These are phyloP conservation scores for Penicillium sp. DNA, from an alignment of 2,329 filamentous ascomycete species.

Conservation along the genomic window DNA sequence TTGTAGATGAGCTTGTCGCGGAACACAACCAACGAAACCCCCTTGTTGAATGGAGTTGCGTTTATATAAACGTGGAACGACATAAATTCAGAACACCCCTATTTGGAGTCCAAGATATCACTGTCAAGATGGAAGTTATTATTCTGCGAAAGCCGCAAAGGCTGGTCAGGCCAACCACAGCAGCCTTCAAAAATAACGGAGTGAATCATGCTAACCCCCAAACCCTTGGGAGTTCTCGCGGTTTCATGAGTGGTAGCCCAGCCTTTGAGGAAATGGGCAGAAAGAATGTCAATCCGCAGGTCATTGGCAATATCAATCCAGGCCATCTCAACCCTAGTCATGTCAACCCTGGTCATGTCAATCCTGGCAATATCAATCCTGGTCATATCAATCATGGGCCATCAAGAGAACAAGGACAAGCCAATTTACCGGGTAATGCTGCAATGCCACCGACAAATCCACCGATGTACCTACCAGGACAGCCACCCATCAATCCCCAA, in stretches of 20 bases:
- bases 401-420: neutral
- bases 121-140: conserved; percentile 32
- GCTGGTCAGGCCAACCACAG: neutral
- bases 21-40: conserved; percentile 27
- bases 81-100: conserved; percentile 23
- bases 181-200: neutral
- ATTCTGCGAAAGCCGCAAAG: conserved; percentile 26
- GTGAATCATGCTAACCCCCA: neutral
- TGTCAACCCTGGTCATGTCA: neutral
- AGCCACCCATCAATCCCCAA: neutral
- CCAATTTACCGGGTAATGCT: neutral
- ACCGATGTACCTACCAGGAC: neutral
- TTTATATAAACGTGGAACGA: conserved; percentile 32
- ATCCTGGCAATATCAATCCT: neutral
- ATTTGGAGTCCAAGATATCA: conserved; percentile 26
- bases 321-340: neutral
- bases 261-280: neutral
- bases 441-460: neutral
- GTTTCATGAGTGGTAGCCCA: neutral
- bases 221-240: neutral
- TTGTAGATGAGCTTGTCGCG: conserved; percentile 33
- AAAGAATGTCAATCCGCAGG: neutral
- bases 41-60: conserved; percentile 34
- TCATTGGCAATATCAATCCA: neutral
- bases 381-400: neutral